Evolutionary conservation across 108 stramenopile species (phyloP), one percentile per base, ranked within the genome.

Genomic region (Cyclotella sp.): DNA sequence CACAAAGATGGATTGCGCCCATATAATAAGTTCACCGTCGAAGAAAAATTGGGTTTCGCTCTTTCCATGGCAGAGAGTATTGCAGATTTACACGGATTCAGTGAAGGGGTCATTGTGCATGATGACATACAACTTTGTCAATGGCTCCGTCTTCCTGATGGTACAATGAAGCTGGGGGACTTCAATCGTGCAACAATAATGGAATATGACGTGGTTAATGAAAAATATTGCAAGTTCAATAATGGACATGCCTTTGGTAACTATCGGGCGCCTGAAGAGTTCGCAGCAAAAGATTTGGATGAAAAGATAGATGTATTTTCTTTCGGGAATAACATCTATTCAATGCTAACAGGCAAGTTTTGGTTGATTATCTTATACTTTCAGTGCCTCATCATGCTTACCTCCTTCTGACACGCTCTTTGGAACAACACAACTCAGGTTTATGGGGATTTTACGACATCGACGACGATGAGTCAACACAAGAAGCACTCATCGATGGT

Each of bases 41-140:
- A 77, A 49, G 86, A 88, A 51, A 93, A 93, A 72, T 70, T 93
- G n/a, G 71, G 72, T 16, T 77, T 89, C 19, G 90, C 89, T 0
- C 46, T 90, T 41, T 53, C 77, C 19, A 90, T 93, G 87, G 93
- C 90, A 21, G 87, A 88, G 55, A 82, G 83, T 39, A 24, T 93
- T 19, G 93, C 93, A 45, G 88, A 85, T 64, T 52, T 93, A 15
- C 93, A 93, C 66, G 89, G 88, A 24, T 90, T 84, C 72, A 53
- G 59, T 18, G 89, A 86, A 68, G 93, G 92, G 46, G 53, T 78
- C 9, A 91, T 88, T 64, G 85, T 91, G 16, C 90, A 91, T 55
- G 90, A 90, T 53, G 92, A 93, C 44, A 78, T 93, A 11, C 92
- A 93, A 76, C 81, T 90, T n/a, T 89, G 87, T 53, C 94, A 95